Conservation (phyloP, 2,329 filamentous ascomycete species). For the Calonectria montana region DNA sequence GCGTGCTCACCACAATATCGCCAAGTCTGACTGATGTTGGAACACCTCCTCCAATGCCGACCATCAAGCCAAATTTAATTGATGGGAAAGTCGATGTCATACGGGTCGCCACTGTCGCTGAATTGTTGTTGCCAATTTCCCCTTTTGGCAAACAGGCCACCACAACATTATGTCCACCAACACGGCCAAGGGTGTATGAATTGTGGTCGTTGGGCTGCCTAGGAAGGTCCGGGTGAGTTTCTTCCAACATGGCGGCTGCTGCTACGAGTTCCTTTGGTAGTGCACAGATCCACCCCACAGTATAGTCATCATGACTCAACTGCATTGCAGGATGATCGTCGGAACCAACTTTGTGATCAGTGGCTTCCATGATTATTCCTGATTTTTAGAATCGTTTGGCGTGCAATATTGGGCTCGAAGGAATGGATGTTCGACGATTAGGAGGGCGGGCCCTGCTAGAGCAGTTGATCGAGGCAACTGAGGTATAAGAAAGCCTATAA, state of each 20-base stretch:
- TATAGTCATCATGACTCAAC: neutral
- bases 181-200: neutral
- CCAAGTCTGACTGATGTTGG: slow-evolving; percentile 16
- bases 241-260: neutral
- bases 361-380: no score
- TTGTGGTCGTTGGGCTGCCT: neutral
- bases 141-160: neutral
- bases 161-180: neutral
- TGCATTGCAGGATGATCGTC: neutral
- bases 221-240: neutral
- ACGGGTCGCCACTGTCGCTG: neutral
- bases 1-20: slow-evolving; percentile 23
- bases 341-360: no score
- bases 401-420: no score
- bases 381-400: no score
- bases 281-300: neutral
- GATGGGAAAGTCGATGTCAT: slow-evolving; percentile 19
- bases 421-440: no score
- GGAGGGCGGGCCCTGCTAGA: no score
- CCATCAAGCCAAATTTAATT: slow-evolving; percentile 12
- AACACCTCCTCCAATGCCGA: slow-evolving; percentile 19
- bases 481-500: no score
- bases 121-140: neutral
- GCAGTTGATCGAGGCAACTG: no score
- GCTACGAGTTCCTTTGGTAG: neutral